Evolutionary conservation across 768 basidiomycete genomes (phyloP), one percentile per base, ranked within the genome.

Genomic region (Mycena latifolia): DNA sequence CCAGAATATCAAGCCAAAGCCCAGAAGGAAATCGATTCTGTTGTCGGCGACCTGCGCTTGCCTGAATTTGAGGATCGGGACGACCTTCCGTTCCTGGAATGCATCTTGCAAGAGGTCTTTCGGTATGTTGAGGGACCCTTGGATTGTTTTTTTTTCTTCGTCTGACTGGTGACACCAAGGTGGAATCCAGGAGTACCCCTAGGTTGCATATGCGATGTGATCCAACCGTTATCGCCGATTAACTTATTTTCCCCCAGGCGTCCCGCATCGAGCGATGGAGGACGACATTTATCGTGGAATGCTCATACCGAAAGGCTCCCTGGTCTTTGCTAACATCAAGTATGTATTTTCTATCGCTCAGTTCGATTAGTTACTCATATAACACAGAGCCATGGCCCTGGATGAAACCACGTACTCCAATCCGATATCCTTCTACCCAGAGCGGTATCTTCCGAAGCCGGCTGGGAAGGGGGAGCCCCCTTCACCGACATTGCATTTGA

Each of bases 201-300:
- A 29, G 29, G 55, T 56, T 1, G 4, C 27, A 22, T 12, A 5
- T 11, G n/a, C 53, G n/a, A n/a, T n/a, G n/a, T n/a, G n/a, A n/a
- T 11, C 5, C 24, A 11, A 33, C 31, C 31, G n/a, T 22, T 5
- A 5, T 28, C 25, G 4, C 12, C 22, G 18, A 11, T n/a, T 39
- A 18, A 46, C 61, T 33, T 41, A 57, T 39, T 8, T 33, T 33
- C 31, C n/a, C 50, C 50, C 45, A 75, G 80, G 76, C 28, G 35
- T 78, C 7, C 77, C 77, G 15, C 80, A 79, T 63, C 57, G 69
- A 15, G 66, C 71, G 6, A 70, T 59, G 9, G 73, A 77, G 20
- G 80, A 80, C 20, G 79, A 80, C 58, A 62, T 75, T 2, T 82
- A 82, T 10, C n/a, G n/a, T n/a, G n/a, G n/a, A n/a, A n/a, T n/a